phyloP scores from a whole-genome alignment of 208 protist genomes.

The Leptomonas seymouri region DNA sequence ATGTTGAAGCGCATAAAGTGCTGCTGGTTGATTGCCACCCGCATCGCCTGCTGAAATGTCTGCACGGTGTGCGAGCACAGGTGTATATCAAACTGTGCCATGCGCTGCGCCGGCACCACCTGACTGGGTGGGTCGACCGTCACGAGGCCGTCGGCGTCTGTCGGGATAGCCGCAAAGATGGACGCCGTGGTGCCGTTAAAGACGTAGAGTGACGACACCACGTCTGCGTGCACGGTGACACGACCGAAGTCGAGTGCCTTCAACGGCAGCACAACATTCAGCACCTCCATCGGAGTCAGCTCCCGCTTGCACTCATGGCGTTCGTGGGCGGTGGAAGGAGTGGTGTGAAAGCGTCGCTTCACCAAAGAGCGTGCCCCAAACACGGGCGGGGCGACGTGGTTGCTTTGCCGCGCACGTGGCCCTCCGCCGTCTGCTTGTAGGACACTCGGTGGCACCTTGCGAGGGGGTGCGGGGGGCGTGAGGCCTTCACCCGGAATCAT shows the following conservation, averaged over 20 bases:
- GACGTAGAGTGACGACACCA: slow-evolving; percentile 87
- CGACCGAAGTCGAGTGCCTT: slow-evolving; percentile 90
- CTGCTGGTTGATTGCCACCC: slow-evolving; percentile 87
- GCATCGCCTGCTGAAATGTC: slow-evolving; percentile 84
- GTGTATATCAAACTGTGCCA: slow-evolving; percentile 92
- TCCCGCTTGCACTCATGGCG: slow-evolving; percentile 90
- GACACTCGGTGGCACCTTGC: slow-evolving; percentile 26
- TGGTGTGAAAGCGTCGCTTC: slow-evolving; percentile 79
- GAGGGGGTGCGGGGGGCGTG: slow-evolving; percentile 52
- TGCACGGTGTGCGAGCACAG: slow-evolving; percentile 71
- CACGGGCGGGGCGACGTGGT: slow-evolving; percentile 52
- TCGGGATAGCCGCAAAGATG: slow-evolving; percentile 79
- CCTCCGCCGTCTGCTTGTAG: slow-evolving; percentile 31
- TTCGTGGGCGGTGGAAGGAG: slow-evolving; percentile 82
- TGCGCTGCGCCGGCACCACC: slow-evolving; percentile 89
- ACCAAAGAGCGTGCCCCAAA: slow-evolving; percentile 86
- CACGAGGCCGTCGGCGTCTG: slow-evolving; percentile 70
- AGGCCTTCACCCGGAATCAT: slow-evolving; percentile 87
- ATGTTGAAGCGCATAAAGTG: slow-evolving; percentile 90
- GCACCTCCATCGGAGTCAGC: slow-evolving; percentile 87
- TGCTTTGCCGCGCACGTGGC: slow-evolving; percentile 22
- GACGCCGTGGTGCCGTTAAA: slow-evolving; percentile 85
- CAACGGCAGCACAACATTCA: slow-evolving; percentile 74
- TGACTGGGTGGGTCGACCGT: slow-evolving; percentile 74
- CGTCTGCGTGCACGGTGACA: slow-evolving; percentile 85